These are phyloP conservation scores for Dothidotthia symphoricarpi DNA, from an alignment of 2,329 filamentous ascomycete genomes.

Conservation along the genomic window DNA sequence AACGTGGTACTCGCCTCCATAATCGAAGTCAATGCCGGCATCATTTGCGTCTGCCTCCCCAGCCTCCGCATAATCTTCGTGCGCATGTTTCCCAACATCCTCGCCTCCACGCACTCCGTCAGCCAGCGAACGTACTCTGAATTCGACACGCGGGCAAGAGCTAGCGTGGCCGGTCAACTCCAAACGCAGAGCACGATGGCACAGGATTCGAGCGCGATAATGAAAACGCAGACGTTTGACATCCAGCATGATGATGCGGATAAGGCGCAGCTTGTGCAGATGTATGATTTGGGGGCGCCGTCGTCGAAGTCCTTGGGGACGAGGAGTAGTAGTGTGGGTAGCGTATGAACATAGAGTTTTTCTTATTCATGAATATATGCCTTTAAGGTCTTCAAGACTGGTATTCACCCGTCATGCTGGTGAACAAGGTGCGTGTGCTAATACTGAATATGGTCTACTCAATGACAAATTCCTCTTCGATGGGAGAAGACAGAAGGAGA, in stretches of 20 bases:
- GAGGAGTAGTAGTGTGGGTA: no score
- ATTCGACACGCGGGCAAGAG: slow-evolving; percentile 3
- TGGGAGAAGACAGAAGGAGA: no score
- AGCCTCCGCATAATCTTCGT: slow-evolving; percentile 42
- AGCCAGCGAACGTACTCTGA: slow-evolving; percentile 9
- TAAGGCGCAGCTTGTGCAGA: slow-evolving; percentile 11
- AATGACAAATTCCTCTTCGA: no score
- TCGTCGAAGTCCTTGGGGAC: no score
- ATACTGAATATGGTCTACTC: no score
- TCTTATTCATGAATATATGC: no score
- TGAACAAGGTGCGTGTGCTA: no score
- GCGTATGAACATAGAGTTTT: no score
- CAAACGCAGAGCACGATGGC: slow-evolving; percentile 1
- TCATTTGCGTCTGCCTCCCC: slow-evolving; percentile 49
- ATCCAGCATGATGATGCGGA: slow-evolving; percentile 6
- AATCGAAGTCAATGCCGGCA: slow-evolving; percentile 46
- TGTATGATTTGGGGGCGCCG: slow-evolving; percentile 12
- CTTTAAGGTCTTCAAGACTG: no score
- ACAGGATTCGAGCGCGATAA: slow-evolving; percentile 6
- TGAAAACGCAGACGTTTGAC: slow-evolving; percentile 7
- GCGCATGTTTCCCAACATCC: slow-evolving; percentile 37
- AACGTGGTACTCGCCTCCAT: slow-evolving; percentile 44
- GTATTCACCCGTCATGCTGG: no score
- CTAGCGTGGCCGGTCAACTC: slow-evolving; percentile 2
- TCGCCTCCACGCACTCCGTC: slow-evolving; percentile 33